Base-by-base conservation (phyloP, 2,329 filamentous ascomycete genomes). In the Colletotrichum phormii region DNA sequence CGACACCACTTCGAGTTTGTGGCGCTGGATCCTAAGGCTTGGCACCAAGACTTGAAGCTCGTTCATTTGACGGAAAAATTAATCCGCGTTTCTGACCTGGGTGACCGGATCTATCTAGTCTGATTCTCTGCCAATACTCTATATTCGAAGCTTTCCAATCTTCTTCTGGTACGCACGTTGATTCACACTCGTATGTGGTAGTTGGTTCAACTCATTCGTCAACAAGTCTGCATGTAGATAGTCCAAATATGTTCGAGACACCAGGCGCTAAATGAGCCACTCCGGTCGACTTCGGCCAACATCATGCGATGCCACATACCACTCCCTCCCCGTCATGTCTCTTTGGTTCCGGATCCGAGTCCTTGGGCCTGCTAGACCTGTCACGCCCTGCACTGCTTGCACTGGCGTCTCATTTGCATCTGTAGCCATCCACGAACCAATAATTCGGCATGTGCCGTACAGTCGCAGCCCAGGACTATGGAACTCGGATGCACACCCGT, bases 61-160 rank as follows among this genome's bases (percentile, higher is more conserved):
- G 6, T 55, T 67, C 63, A 72, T 70, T 72, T 72, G 70, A 72
- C 54, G 70, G 70, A 72, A 72, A 72, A 72, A 70, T 54, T 72
- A 54, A 58, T 64, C 62, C 62, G 70, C 60, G 70, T 49, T 49
- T 55, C 54, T 69, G 66, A 49, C 65, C 70, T 72, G 59, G 54
- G 54, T 31, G 49, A 37, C 33, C 57, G 66, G 24, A 64, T 64
- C 33, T 22, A 53, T 37, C 59, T 69, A 72, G 65, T 46, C 65
- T 35, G 24, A 33, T 60, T 72, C 49, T 24, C 49, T 24, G 29
- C 35, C 15, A 29, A 49, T 31, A 46, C 42, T 63, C 29, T 53
- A 6, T 53, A 24, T 13, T 49, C 2, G 42, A 24, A 61, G 51
- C 4, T 9, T 51, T 49, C 18, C 54, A 12, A 29, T 13, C 2